Conservation (phyloP, 345 rosid species). For the Capsella bursapastoris region DNA sequence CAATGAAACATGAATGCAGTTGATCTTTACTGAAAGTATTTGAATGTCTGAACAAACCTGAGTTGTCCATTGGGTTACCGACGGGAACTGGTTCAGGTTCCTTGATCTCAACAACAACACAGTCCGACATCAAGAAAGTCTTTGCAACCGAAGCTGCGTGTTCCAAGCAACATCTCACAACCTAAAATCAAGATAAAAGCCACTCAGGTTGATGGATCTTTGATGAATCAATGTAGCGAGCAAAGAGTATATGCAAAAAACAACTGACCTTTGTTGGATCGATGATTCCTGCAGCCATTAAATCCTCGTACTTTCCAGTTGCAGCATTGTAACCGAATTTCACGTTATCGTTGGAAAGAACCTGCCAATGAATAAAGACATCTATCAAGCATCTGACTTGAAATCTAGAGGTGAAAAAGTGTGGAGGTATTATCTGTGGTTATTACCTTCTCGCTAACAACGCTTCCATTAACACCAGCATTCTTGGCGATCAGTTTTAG, state of each 20-base stretch:
- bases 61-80: constrained; percentile 96
- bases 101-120: constrained; percentile 98
- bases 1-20: not conserved
- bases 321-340: constrained; percentile 91
- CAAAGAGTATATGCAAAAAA: not conserved
- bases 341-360: constrained; percentile 72
- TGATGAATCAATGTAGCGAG: not conserved
- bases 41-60: constrained; percentile 58
- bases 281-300: constrained; percentile 96
- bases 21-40: not conserved
- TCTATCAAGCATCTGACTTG: constrained; percentile 26
- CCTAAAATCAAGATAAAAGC: constrained; percentile 49
- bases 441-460: constrained; percentile 89
- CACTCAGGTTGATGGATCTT: constrained; percentile 12
- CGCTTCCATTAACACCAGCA: constrained; percentile 96
- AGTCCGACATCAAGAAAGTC: constrained; percentile 97
- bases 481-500: constrained; percentile 92
- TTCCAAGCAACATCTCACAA: constrained; percentile 99
- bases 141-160: constrained; percentile 98
- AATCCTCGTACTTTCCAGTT: constrained; percentile 90
- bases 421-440: not conserved
- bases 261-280: constrained; percentile 86
- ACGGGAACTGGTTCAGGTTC: constrained; percentile 77
- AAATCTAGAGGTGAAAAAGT: constrained; percentile 4
- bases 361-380: constrained; percentile 48